Conservation (phyloP, 2,329 filamentous ascomycete genomes). For the Colletotrichum sp. region DNA sequence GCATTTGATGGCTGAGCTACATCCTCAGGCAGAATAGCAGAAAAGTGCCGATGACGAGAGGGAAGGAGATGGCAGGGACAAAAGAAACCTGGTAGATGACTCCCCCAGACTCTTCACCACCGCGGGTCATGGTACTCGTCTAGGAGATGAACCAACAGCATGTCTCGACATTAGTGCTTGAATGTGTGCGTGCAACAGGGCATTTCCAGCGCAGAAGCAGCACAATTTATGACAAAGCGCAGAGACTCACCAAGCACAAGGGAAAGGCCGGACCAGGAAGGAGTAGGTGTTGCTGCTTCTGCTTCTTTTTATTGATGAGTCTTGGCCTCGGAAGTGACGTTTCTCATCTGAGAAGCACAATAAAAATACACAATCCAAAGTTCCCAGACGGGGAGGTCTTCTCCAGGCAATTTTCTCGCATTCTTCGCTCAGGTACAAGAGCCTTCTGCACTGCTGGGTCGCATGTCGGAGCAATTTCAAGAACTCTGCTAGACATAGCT, state of each 20-base stretch:
- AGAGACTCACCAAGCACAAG: background rate
- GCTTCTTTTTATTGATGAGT: background rate
- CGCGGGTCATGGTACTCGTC: fast-evolving
- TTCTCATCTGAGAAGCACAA: background rate
- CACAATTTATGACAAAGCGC: background rate
- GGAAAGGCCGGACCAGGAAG: fast-evolving
- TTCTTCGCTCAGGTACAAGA: too few relatives aligned
- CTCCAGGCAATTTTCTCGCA: background rate
- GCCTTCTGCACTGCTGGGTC: too few relatives aligned
- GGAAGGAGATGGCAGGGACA: background rate
- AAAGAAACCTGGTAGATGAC: too few relatives aligned
- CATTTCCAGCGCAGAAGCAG: background rate
- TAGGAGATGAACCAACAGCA: background rate
- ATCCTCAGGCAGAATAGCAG: background rate
- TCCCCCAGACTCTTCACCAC: background rate
- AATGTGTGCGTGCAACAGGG: background rate
- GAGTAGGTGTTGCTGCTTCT: background rate
- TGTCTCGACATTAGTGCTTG: background rate
- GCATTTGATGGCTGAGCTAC: background rate
- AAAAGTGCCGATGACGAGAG: fast-evolving
- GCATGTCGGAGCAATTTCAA: too few relatives aligned
- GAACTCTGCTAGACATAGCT: too few relatives aligned
- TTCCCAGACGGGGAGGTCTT: background rate
- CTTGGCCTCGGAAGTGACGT: background rate
- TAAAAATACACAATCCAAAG: background rate